Evolutionary conservation across 2,329 filamentous ascomycete genomes (phyloP), one percentile per base, ranked within the genome.

Genomic region (Neodidymelliopsis sp.): DNA sequence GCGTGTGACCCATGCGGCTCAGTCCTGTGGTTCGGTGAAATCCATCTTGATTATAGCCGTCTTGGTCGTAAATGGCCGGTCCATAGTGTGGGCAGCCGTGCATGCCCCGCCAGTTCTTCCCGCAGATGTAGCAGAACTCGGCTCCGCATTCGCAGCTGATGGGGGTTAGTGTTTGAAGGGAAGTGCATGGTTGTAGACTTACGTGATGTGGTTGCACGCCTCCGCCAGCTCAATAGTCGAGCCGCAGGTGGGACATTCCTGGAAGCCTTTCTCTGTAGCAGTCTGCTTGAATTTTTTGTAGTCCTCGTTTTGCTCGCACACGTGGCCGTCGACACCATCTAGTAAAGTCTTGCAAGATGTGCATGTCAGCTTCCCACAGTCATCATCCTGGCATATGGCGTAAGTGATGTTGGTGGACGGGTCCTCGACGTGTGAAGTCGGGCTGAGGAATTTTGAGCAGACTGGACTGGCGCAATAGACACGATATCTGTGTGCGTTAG

Each of bases 41-140:
- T 2, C 69, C 69, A 8, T 63, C 56, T 20, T 68, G 62, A 29
- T 70, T 69, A 29, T 66, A 72, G 7, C 65, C 66, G 12, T 67
- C 65, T 6, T 56, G 59, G 34, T 71, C 67, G 48, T 68, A 71
- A 0, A 25, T 24, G 1, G 63, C 62, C 1, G 59, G 60, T 2
- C 67, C 67, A 39, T 72, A 72, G 2, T 57, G 53, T 4, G 66
- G 67, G 35, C 69, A 72, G 11, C 55, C 65, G 29, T 71, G 68
- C 4, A 53, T 18, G 7, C 65, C 67, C 7, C 20, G n/a, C 66
- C 68, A 71, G 10, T 52, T 28, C 16, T 61, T 46, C 19, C 68
- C 67, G 34, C 69, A 72, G 34, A 71, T 30, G 34, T 71, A 72
- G 57, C 69, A 72, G 53, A 71, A 72, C 2, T 58, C 42, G 23